A percentile compares a stretch with the other conserved stretches of the same genome.
These are phyloP conservation scores for Geranomyces michiganensis DNA, from an alignment of 192 early-diverging fungal genomes.

Conservation along the genomic window DNA sequence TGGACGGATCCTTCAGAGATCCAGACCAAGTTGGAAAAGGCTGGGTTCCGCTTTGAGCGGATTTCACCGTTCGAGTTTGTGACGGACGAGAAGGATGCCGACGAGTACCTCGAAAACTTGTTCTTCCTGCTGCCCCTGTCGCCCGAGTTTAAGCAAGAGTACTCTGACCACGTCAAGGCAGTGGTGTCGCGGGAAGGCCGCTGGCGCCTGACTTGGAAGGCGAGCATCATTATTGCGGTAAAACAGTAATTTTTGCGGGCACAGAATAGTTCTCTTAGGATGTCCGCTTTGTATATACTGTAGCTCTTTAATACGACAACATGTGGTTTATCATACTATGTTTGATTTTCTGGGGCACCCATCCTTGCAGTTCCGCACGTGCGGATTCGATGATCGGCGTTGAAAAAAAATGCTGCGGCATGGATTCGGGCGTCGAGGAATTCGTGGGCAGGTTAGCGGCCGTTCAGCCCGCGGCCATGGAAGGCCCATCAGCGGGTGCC, in stretches of 20 bases:
- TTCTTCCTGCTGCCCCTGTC: slow-evolving; percentile 11
- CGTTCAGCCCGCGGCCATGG: no score
- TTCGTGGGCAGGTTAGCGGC: no score
- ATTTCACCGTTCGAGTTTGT: slow-evolving; percentile 6
- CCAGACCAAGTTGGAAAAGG: slow-evolving; percentile 12
- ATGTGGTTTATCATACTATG: no score
- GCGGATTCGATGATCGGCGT: no score
- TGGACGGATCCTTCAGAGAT: slow-evolving; percentile 11
- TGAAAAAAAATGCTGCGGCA: no score
- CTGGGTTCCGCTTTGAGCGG: slow-evolving; percentile 14
- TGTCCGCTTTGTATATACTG: no score
- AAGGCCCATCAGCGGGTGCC: no score
- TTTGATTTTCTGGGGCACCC: no score
- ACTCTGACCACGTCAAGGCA: slow-evolving; percentile 12
- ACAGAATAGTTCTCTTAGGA: no score
- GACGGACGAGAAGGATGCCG: slow-evolving; percentile 16
- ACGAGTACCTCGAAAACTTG: slow-evolving; percentile 10
- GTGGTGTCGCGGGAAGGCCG: slow-evolving; percentile 11
- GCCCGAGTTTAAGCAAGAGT: slow-evolving; percentile 13
- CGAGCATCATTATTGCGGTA: slow-evolving; percentile 4
- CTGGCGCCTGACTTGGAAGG: slow-evolving; percentile 16
- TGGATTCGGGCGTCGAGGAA: no score
- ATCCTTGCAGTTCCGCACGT: no score
- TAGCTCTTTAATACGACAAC: no score
- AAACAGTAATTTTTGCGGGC: neutral